Evolutionary conservation across 2,329 filamentous ascomycete genomes (phyloP).

Genomic region (Penicillium palitans): DNA sequence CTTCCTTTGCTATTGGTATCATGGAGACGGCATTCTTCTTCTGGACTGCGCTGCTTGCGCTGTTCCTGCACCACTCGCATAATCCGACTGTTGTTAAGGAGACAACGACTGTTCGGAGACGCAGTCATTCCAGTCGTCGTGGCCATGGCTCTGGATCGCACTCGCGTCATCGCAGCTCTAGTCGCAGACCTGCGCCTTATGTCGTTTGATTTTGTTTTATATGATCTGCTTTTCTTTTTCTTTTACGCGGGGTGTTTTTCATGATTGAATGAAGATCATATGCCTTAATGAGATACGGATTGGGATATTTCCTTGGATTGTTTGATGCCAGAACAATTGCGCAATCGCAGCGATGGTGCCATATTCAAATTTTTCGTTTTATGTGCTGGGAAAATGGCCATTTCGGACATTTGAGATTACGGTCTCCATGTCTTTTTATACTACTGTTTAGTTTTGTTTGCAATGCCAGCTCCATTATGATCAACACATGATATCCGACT

Average conservation of each 20-base stretch:
- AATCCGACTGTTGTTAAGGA: slow-evolving; percentile 42
- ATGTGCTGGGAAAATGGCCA: background rate
- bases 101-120: slow-evolving; percentile 33
- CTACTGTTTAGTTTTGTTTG: background rate
- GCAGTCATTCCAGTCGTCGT: slow-evolving; percentile 39
- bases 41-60: slow-evolving; percentile 70
- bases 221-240: background rate
- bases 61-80: slow-evolving; percentile 42
- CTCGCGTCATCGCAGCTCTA: slow-evolving; percentile 32
- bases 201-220: slow-evolving; percentile 27
- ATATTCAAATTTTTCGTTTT: background rate
- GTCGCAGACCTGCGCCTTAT: slow-evolving; percentile 30
- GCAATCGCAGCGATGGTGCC: background rate
- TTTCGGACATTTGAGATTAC: background rate
- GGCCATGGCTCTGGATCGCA: slow-evolving; percentile 31
- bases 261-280: slow-evolving; percentile 17
- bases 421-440: background rate
- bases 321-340: background rate
- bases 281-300: slow-evolving; percentile 19
- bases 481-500: background rate
- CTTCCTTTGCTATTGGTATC: slow-evolving; percentile 83
- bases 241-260: slow-evolving; percentile 5
- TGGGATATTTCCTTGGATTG: background rate
- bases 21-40: slow-evolving; percentile 84
- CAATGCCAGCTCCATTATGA: background rate